These are phyloP conservation scores for Inga laurina DNA, from an alignment of 306 rosid genomes.

Conservation along the genomic window DNA sequence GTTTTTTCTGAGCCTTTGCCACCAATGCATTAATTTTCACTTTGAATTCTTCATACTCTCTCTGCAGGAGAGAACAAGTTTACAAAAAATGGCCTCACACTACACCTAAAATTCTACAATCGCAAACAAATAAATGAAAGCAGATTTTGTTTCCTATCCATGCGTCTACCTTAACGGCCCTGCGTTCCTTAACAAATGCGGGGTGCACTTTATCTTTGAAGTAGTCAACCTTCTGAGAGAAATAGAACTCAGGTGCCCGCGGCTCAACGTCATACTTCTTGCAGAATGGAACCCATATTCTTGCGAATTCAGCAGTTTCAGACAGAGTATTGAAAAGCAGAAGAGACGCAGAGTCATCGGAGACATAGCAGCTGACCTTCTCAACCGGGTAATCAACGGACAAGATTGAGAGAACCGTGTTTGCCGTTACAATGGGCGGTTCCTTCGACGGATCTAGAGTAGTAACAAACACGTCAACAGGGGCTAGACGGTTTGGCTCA, in stretches of 20 bases:
- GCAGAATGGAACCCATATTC: constrained; percentile 93
- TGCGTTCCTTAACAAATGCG: constrained; percentile 82
- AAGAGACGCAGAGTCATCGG: constrained; percentile 96
- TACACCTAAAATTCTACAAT: neutral
- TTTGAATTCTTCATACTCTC: constrained; percentile 97
- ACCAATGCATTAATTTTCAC: constrained; percentile 84
- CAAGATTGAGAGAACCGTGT: constrained; percentile 80
- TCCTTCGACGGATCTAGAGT: constrained; percentile 91
- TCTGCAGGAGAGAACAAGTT: constrained; percentile 48
- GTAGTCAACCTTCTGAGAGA: constrained; percentile 86
- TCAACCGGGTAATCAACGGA: constrained; percentile 89
- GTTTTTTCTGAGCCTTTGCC: constrained; percentile 85
- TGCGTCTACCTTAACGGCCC: constrained; percentile 82
- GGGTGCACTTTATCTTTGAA: constrained; percentile 90
- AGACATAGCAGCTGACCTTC: constrained; percentile 80
- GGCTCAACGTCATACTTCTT: constrained; percentile 77
- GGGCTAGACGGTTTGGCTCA: constrained; percentile 58
- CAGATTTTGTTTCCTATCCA: neutral
- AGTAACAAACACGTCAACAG: constrained; percentile 78
- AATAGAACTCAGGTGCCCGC: constrained; percentile 90
- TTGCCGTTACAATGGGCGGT: constrained; percentile 88
- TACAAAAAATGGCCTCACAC: neutral
- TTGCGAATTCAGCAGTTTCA: constrained; percentile 87
- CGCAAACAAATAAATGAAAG: neutral
- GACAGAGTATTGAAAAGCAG: constrained; percentile 70